Percentiles rank a stretch among this genome's conserved stretches.
These are phyloP conservation scores for Rubus parviflorus DNA, from an alignment of 306 rosid species.

Conservation along the genomic window DNA sequence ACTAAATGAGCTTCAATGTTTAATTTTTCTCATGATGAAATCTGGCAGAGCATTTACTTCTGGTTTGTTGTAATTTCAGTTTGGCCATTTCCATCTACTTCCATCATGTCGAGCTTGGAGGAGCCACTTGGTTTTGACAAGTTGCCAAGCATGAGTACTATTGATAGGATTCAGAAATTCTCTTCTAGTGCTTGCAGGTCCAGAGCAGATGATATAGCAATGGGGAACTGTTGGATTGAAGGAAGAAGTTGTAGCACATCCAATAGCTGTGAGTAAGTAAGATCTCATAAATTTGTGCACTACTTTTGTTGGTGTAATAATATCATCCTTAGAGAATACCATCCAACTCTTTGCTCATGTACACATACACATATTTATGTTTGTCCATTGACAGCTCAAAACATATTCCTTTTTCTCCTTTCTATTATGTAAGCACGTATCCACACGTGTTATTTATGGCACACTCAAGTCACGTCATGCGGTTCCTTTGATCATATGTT, in stretches of 20 bases:
- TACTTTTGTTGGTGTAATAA: background rate
- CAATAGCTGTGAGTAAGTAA: constrained; percentile 60
- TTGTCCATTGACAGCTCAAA: background rate
- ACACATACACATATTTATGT: too few species aligned
- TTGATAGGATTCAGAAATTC: constrained; percentile 73
- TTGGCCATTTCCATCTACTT: constrained; percentile 27
- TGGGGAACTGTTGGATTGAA: constrained; percentile 76
- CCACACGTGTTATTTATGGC: background rate
- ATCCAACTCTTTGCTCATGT: too few species aligned
- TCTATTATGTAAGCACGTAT: background rate
- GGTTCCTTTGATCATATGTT: background rate
- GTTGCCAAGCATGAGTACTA: constrained; percentile 79
- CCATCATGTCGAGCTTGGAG: constrained; percentile 86
- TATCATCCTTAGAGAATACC: background rate
- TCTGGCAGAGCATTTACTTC: constrained; percentile 19
- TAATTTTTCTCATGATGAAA: too few species aligned
- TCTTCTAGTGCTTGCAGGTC: constrained; percentile 80
- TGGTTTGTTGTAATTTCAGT: constrained; percentile 26
- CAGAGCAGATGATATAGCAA: constrained; percentile 52
- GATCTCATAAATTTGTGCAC: background rate
- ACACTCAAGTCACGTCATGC: background rate
- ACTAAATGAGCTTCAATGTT: too few species aligned
- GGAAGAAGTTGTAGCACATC: constrained; percentile 84
- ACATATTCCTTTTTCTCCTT: background rate
- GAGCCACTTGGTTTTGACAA: constrained; percentile 90